Evolutionary conservation across 148 eudicot species (phyloP), one percentile per base, ranked within the genome.

Genomic region (Spergularia marina): DNA sequence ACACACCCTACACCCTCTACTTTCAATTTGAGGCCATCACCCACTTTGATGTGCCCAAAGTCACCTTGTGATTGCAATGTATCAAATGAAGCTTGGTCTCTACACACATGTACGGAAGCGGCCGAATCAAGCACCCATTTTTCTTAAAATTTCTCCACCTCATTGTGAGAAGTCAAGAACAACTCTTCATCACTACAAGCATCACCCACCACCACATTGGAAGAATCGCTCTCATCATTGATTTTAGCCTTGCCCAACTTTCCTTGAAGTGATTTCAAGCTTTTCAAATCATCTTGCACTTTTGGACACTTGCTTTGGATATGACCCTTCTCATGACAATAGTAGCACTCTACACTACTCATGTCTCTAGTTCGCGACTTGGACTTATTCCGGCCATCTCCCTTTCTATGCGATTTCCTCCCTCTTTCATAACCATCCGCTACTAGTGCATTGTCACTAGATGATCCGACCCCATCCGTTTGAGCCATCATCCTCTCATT

Each of bases 91-190:
- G n/a, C 73, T 12, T 54, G 52, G 11, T 70, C 73, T 13, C 47
- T 9, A 70, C 61, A 70, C 59, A 70, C 60, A 70, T 53, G 55
- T 2, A 53, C 36, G 3, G 61, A 70, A 0, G 61, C 41, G 20
- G 61, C 49, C 60, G 61, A 70, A 54, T 70, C 73, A 11, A 70
- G 54, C 73, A 70, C 73, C 59, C 20, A 53, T 4, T 44, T 70
- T 5, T 70, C 60, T 23, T 30, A n/a, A 2, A 20, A 12, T 20
- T 52, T 34, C 53, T 20, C 41, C 23, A 53, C 41, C 12, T 70
- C 55, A 14, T 10, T n/a, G 23, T 70, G 10, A 7, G 21, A 20
- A 53, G 73, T 53, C 11, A 70, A 34, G 25, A 70, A 53, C 44
- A 70, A 10, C 12, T 70, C 73, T 7, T 66, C 70, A 66, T 14